A percentile compares a stretch with the other conserved stretches of the same genome.
phyloP scores from a whole-genome alignment of 257 asterid species.

The Solanum virginianum region DNA sequence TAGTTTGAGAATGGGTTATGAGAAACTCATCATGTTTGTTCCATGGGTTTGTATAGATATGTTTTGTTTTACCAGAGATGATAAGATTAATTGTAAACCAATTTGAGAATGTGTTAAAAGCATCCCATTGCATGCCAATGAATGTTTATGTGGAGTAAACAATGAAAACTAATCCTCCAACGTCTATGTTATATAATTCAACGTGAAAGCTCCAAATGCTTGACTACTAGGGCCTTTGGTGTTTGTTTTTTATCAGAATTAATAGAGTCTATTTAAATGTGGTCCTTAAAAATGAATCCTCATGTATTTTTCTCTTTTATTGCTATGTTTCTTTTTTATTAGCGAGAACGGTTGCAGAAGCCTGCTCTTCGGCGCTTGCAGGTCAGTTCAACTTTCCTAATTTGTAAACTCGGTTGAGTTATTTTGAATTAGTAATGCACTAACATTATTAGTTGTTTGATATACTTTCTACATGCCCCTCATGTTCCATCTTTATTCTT shows the following conservation, averaged over 20 bases:
- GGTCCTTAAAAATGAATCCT: background rate
- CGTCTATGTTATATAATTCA: background rate
- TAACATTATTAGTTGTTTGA: background rate
- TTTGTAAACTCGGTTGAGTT: background rate
- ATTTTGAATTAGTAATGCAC: background rate
- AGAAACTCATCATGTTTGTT: background rate
- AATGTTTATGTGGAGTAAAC: background rate
- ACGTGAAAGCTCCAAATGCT: background rate
- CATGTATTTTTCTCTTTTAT: background rate
- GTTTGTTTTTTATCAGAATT: background rate
- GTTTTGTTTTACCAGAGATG: background rate
- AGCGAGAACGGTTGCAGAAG: slow-evolving; percentile 94
- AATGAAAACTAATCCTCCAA: background rate
- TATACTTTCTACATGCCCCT: background rate
- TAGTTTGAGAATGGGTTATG: background rate
- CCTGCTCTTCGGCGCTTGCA: slow-evolving; percentile 90
- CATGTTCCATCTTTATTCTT: background rate
- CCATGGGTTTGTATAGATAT: background rate
- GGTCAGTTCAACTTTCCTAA: slow-evolving; percentile 33
- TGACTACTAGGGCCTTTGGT: background rate
- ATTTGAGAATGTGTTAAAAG: background rate
- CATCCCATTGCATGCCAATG: background rate
- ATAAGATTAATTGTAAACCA: background rate
- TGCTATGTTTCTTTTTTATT: slow-evolving; percentile 17
- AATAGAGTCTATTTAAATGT: background rate